These are phyloP conservation scores for Russula earlei DNA, from an alignment of 768 basidiomycete species.

Conservation along the genomic window DNA sequence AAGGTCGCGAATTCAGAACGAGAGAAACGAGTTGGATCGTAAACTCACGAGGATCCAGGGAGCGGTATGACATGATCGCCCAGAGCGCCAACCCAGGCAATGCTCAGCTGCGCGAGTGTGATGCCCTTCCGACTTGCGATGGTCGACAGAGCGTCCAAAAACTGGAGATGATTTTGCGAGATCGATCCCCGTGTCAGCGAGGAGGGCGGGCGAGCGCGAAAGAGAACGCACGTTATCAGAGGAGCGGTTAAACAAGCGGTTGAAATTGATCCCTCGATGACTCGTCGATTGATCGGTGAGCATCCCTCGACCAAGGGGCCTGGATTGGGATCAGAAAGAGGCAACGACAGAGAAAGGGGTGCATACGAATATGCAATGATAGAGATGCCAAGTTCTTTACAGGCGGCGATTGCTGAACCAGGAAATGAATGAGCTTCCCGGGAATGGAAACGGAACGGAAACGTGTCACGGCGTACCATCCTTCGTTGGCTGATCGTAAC, in stretches of 20 bases:
- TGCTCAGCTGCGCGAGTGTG: slow-evolving; percentile 32
- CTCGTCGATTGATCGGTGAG: slow-evolving; percentile 30
- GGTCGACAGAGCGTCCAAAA: slow-evolving; percentile 33
- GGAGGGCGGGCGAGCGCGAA: no score
- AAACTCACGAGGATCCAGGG: slow-evolving; percentile 36
- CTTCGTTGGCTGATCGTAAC: slow-evolving; percentile 43
- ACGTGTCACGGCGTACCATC: slow-evolving; percentile 27
- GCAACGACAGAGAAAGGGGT: background rate
- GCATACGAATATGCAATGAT: slow-evolving; percentile 49
- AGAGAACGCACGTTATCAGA: slow-evolving; percentile 30
- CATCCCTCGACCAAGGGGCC: slow-evolving; percentile 47
- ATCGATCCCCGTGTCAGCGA: no score
- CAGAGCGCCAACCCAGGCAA: slow-evolving; percentile 35
- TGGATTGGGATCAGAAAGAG: slow-evolving; percentile 20
- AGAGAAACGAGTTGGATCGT: background rate
- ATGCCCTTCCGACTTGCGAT: slow-evolving; percentile 36
- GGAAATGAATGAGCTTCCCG: background rate
- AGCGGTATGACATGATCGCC: slow-evolving; percentile 37
- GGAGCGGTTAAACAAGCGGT: slow-evolving; percentile 29
- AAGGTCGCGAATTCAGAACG: background rate
- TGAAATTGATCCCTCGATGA: slow-evolving; percentile 33
- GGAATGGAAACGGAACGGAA: background rate
- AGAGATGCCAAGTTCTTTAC: slow-evolving; percentile 43
- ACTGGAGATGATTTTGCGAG: no score
- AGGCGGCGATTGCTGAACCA: slow-evolving; percentile 40